Base-by-base conservation (phyloP, 371 early-diverging fungal genomes). In the Fennellomyces sp. region DNA sequence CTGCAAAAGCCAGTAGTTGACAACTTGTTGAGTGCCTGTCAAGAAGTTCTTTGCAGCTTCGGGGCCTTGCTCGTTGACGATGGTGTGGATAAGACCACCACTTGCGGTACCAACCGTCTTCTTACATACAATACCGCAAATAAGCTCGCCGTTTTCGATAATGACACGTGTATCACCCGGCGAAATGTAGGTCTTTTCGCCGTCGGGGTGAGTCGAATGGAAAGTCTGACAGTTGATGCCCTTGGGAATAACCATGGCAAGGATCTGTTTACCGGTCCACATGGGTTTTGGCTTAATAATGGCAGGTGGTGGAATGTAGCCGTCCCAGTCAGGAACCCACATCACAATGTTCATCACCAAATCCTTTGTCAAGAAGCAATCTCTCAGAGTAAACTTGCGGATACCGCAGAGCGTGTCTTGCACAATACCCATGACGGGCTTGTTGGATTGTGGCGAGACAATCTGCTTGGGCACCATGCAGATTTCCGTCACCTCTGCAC, bases 361-460 rank as follows among this genome's bases (percentile, higher is more conserved):
- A 69, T 94, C 95, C 60, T 86, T 83, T n/a, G 84, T 74, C 64
- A 99, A 57, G 80, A 99, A 97, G 29, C 88, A 89, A 80, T 99
- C 99, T 60, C 99, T 90, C 64, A 87, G 82, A 2, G 99, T 99
- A 65, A 99, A 96, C 78, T 94, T 96, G 72, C 97, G 88, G 55
- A 98, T 86, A 61, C 97, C 99, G 71, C 96, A 94, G 31, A 99
- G 89, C 1, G 99, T 96, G 76, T 99, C 99, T 79, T 99, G 99
- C 45, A 99, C 99, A 73, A 99, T 99, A 70, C 99, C 99, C 99
- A 99, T 99, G 63, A 98, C 96, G 5, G 99, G 99, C 63, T 91
- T 93, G 83, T 99, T 98, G 36, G 95, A 91, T 75, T 99, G 99
- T 2, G 99, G 99, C 27, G 98, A 95, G 3, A 99, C 89, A 69